Evolutionary conservation across 2,329 filamentous ascomycete genomes (phyloP).

Genomic region (Aspergillus tamarii): DNA sequence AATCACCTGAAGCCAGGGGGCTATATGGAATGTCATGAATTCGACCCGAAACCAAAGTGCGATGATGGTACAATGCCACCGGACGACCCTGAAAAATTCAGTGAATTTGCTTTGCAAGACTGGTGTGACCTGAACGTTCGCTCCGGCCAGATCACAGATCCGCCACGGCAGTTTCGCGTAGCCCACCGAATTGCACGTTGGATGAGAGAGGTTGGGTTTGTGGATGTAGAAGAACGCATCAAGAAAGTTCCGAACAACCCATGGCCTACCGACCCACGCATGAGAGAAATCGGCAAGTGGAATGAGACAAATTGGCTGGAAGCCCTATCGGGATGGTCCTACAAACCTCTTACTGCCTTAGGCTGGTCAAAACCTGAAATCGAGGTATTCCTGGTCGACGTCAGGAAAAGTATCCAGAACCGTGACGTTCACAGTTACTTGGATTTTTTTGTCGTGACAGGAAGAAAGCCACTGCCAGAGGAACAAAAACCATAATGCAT

Average conservation of each 20-base stretch:
- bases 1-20: constrained; percentile 60
- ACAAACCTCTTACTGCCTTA: constrained; percentile 46
- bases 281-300: constrained; percentile 55
- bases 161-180: constrained; percentile 54
- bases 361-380: constrained; percentile 51
- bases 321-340: constrained; percentile 47
- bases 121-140: constrained; percentile 51
- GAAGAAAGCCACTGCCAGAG: constrained; percentile 35
- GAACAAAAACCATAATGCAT: constrained; percentile 17
- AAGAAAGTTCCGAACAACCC: constrained; percentile 57
- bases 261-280: constrained; percentile 53
- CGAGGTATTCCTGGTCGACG: constrained; percentile 50
- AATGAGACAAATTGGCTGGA: constrained; percentile 51
- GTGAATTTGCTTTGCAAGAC: constrained; percentile 47
- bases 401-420: constrained; percentile 46
- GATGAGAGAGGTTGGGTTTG: constrained; percentile 61
- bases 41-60: constrained; percentile 52
- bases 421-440: constrained; percentile 46
- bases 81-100: constrained; percentile 43
- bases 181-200: constrained; percentile 57
- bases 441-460: constrained; percentile 43
- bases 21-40: constrained; percentile 51
- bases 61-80: constrained; percentile 58
- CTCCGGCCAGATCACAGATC: constrained; percentile 48
- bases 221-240: constrained; percentile 57